Evolutionary conservation across 257 asterid genomes (phyloP).

Genomic region (Plectranthus barbatus): DNA sequence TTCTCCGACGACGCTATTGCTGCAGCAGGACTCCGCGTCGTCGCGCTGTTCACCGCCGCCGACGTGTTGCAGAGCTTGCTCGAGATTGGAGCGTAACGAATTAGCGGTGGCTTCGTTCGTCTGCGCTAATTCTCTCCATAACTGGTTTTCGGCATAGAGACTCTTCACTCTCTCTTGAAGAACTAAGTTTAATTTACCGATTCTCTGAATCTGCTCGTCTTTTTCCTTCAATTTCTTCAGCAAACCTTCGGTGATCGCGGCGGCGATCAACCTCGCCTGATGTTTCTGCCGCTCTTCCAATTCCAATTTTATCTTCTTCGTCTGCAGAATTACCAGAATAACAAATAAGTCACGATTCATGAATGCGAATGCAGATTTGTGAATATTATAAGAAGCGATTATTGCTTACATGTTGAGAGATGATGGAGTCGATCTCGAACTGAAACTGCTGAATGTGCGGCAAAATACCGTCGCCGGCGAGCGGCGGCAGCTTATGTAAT

Average conservation of each 20-base stretch:
- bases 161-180: not conserved
- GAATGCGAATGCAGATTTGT: not conserved
- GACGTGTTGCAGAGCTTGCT: not conserved
- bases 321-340: not conserved
- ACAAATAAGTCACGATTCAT: not conserved
- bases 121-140: not conserved
- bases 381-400: not conserved
- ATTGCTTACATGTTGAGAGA: conserved; percentile 55
- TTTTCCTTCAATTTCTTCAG: conserved; percentile 16
- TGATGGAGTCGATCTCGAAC: conserved; percentile 48
- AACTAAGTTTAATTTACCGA: not conserved
- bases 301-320: conserved; percentile 42
- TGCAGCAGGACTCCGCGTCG: conserved; percentile 64
- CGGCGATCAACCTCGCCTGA: conserved; percentile 33
- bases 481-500: no score
- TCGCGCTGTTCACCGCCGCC: conserved; percentile 25
- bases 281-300: conserved; percentile 64
- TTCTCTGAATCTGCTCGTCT: not conserved
- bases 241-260: conserved; percentile 46
- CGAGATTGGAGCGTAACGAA: not conserved
- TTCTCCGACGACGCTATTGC: conserved; percentile 6
- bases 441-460: conserved; percentile 52
- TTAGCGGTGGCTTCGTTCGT: not conserved
- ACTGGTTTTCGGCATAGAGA: not conserved
- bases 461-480: conserved; percentile 27